A percentile compares a stretch with the other conserved stretches of the same genome.
These are phyloP conservation scores for Trichophyton equinum DNA, from an alignment of 2,329 filamentous ascomycete species.

Conservation along the genomic window DNA sequence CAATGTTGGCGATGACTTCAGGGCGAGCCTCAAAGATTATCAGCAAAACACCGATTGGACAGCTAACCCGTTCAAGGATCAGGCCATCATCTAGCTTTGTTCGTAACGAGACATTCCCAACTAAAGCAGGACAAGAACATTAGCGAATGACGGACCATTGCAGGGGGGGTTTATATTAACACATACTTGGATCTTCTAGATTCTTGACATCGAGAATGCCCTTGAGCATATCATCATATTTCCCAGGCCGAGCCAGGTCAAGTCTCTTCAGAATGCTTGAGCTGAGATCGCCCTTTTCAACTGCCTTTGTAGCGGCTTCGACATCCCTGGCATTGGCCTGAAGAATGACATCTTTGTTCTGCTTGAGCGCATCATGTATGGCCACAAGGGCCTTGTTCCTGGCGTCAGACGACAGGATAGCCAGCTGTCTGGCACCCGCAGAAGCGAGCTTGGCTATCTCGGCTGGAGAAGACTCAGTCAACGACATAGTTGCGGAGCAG, in stretches of 20 bases:
- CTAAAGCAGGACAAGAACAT: conserved; percentile 31
- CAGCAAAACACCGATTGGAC: conserved; percentile 90
- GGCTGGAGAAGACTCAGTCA: conserved; percentile 70
- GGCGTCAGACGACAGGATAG: conserved; percentile 59
- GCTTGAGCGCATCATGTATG: conserved; percentile 64
- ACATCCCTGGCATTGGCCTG: conserved; percentile 79
- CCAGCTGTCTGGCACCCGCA: conserved; percentile 67
- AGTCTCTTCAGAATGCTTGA: conserved; percentile 76
- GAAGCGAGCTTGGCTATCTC: conserved; percentile 70
- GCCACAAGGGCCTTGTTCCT: conserved; percentile 76
- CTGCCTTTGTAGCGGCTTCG: conserved; percentile 58
- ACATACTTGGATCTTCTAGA: conserved; percentile 73
- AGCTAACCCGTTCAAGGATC: conserved; percentile 74
- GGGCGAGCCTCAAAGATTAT: conserved; percentile 98
- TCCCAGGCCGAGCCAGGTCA: conserved; percentile 73
- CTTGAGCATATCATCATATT: conserved; percentile 96
- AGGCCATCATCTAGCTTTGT: conserved; percentile 80
- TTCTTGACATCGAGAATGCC: conserved; percentile 80
- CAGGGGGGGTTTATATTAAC: conserved; percentile 13
- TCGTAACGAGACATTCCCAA: conserved; percentile 71
- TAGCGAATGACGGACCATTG: not conserved
- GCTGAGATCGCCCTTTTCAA: conserved; percentile 61
- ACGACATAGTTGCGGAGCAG: conserved; percentile 51
- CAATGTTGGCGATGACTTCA: conserved; percentile 97
- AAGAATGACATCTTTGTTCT: conserved; percentile 62